Conservation (phyloP, 257 asterid genomes). For the Solanum ahanhuiri region DNA sequence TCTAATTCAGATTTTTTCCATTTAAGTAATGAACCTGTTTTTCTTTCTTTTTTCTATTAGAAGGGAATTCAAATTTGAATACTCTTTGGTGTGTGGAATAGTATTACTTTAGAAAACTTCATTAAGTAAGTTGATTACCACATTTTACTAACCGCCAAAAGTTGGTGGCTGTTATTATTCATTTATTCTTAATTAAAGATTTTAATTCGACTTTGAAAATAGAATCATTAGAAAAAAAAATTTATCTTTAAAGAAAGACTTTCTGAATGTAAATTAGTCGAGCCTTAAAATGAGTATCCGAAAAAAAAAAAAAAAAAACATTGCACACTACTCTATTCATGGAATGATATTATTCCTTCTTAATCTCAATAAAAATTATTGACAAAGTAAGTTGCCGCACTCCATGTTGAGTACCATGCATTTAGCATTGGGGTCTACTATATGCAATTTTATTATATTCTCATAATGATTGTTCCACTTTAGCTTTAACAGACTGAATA, state of each 20-base stretch:
- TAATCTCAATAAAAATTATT: not conserved
- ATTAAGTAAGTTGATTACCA: not conserved
- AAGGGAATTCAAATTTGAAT: not conserved
- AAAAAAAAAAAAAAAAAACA: rapidly evolving
- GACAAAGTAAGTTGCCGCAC: not conserved
- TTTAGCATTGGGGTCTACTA: not conserved
- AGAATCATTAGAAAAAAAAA: rapidly evolving
- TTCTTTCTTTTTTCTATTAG: not conserved
- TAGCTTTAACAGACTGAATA: not conserved
- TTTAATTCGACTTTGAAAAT: not conserved
- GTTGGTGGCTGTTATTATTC: not conserved
- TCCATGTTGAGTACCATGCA: not conserved
- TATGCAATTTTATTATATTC: not conserved
- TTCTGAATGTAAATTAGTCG: not conserved
- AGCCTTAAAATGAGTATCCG: not conserved
- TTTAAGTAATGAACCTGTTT: not conserved
- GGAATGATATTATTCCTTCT: not conserved
- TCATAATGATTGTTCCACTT: not conserved
- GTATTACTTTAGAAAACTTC: not conserved
- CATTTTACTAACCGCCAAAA: not conserved
- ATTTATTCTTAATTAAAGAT: not conserved
- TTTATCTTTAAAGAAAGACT: not conserved
- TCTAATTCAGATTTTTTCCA: not conserved
- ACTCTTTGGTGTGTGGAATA: not conserved
- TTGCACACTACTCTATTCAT: not conserved